Evolutionary conservation across 2,329 filamentous ascomycete species (phyloP).

Genomic region (Aspergillus fischeri): DNA sequence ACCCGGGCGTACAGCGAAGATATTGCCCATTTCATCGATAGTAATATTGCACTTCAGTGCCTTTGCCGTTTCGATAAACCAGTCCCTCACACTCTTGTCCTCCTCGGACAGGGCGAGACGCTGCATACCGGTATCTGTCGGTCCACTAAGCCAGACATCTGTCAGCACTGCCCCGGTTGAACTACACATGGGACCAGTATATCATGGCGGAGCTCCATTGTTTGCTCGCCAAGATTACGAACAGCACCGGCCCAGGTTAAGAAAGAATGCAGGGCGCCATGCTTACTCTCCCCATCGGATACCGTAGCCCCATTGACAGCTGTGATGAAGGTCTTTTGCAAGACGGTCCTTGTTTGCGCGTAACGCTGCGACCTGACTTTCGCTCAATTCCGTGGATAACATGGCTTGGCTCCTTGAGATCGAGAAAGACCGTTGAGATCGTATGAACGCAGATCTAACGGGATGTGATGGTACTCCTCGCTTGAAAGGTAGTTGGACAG

Average conservation of each 20-base stretch:
- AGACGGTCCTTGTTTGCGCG: constrained; percentile 57
- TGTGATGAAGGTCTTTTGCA: constrained; percentile 61
- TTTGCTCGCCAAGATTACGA: not conserved
- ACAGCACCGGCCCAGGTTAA: not conserved
- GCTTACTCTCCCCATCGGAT: constrained; percentile 65
- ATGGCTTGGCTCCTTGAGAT: constrained; percentile 21
- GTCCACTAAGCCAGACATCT: constrained; percentile 19
- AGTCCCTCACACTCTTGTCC: constrained; percentile 68
- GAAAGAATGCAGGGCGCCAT: constrained; percentile 1
- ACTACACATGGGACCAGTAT: not conserved
- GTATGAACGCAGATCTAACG: constrained; percentile 1
- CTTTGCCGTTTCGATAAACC: constrained; percentile 65
- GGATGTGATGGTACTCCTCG: not conserved
- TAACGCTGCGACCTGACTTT: constrained; percentile 49
- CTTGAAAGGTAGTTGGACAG: constrained; percentile 2
- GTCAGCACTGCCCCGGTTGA: not conserved
- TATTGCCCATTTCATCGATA: constrained; percentile 74
- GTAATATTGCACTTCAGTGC: constrained; percentile 63
- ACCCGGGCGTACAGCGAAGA: constrained; percentile 68
- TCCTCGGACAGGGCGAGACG: constrained; percentile 67
- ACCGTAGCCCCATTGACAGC: constrained; percentile 63
- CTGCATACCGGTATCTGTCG: constrained; percentile 70
- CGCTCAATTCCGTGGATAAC: constrained; percentile 44
- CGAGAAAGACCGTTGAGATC: constrained; percentile 12
- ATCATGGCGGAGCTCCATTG: not conserved